phyloP scores from a whole-genome alignment of 768 basidiomycete species.

The Kwoniella sp. region DNA sequence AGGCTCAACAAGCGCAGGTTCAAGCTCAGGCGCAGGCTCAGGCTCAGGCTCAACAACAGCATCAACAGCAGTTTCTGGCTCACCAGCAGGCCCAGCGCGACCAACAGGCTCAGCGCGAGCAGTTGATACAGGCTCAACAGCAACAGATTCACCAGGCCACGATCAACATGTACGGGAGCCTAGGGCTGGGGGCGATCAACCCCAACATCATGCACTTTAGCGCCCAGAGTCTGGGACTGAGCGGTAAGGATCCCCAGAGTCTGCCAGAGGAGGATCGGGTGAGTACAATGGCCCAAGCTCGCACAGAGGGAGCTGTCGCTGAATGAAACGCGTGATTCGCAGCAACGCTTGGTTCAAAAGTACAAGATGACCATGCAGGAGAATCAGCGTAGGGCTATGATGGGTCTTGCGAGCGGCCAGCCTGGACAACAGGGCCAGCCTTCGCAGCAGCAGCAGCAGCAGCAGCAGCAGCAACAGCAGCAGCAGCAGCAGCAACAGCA shows the following conservation, averaged over 20 bases:
- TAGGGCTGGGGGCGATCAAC: slow-evolving; percentile 37
- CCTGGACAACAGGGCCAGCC: slow-evolving; percentile 11
- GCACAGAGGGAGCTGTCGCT: not conserved
- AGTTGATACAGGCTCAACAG: slow-evolving; percentile 19
- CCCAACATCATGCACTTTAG: slow-evolving; percentile 28
- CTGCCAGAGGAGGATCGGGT: slow-evolving; percentile 37
- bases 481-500: slow-evolving; percentile 12
- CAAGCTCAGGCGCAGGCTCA: slow-evolving; percentile 12
- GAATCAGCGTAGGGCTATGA: slow-evolving; percentile 32
- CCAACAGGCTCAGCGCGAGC: slow-evolving; percentile 22
- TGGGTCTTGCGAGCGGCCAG: slow-evolving; percentile 18
- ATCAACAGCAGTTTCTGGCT: slow-evolving; percentile 10
- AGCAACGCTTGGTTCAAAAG: slow-evolving; percentile 32
- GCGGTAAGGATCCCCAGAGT: slow-evolving; percentile 29
- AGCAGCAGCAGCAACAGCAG: slow-evolving; percentile 18
- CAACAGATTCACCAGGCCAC: slow-evolving; percentile 26
- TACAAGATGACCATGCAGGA: slow-evolving; percentile 26
- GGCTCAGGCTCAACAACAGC: slow-evolving; percentile 25
- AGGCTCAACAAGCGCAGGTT: slow-evolving; percentile 16
- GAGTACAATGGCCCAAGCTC: slow-evolving; percentile 6
- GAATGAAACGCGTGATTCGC: no score
- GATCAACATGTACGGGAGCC: slow-evolving; percentile 30
- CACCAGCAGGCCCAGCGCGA: slow-evolving; percentile 19
- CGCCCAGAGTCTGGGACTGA: slow-evolving; percentile 30
- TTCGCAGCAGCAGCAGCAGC: slow-evolving; percentile 6